A percentile compares a stretch with the other conserved stretches of the same genome.
phyloP scores from a whole-genome alignment of 2,329 filamentous ascomycete genomes.

The Cryphonectria naterciae region DNA sequence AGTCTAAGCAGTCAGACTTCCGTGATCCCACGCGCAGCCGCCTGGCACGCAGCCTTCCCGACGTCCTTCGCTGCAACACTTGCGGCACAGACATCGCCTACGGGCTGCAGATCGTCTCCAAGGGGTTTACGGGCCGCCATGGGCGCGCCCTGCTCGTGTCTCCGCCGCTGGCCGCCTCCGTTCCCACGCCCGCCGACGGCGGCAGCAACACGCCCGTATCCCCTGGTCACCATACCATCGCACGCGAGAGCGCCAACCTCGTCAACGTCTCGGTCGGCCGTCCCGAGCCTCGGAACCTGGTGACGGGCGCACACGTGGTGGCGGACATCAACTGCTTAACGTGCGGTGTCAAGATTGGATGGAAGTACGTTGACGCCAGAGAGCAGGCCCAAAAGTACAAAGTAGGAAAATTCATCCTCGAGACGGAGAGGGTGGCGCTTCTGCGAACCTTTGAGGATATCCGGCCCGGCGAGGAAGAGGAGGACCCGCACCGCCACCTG shows the following conservation, averaged over 20 bases:
- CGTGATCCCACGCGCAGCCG: slow-evolving; percentile 32
- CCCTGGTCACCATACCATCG: slow-evolving; percentile 29
- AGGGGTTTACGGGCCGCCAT: slow-evolving; percentile 68
- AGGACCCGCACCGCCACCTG: slow-evolving; percentile 18
- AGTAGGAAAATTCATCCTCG: slow-evolving; percentile 69
- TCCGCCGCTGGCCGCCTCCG: slow-evolving; percentile 31
- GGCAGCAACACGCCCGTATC: slow-evolving; percentile 22
- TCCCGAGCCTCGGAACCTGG: slow-evolving; percentile 59
- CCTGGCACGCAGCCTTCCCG: slow-evolving; percentile 51
- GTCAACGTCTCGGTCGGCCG: slow-evolving; percentile 60
- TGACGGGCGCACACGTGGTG: slow-evolving; percentile 66
- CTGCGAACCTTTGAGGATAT: slow-evolving; percentile 59
- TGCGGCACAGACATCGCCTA: slow-evolving; percentile 67
- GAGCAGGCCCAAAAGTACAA: slow-evolving; percentile 67
- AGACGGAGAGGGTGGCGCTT: slow-evolving; percentile 60
- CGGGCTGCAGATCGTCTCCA: slow-evolving; percentile 63
- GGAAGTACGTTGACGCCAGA: slow-evolving; percentile 70
- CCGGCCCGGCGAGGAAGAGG: slow-evolving; percentile 22
- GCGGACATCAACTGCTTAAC: slow-evolving; percentile 64
- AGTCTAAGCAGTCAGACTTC: slow-evolving; percentile 14
- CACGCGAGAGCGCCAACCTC: slow-evolving; percentile 40
- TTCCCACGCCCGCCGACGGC: slow-evolving; percentile 28
- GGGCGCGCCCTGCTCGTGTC: slow-evolving; percentile 66
- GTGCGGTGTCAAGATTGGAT: slow-evolving; percentile 63
- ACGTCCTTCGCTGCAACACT: slow-evolving; percentile 61